Evolutionary conservation across 345 rosid species (phyloP).

Genomic region (Citrus inodora): DNA sequence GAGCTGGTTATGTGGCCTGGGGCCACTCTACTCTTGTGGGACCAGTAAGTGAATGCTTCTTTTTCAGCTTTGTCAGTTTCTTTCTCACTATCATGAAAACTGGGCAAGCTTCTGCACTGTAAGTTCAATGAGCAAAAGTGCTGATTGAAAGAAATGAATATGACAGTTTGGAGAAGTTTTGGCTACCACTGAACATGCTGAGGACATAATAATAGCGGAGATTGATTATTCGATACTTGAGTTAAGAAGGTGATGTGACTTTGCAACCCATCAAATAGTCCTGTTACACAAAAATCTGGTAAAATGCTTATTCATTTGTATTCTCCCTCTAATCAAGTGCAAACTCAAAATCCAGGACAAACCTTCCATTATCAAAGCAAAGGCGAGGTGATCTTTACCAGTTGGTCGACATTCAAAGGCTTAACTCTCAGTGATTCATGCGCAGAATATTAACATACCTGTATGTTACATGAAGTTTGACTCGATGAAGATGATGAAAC

Average conservation of each 20-base stretch:
- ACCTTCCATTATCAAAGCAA: conserved; percentile 59
- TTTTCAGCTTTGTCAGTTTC: not conserved
- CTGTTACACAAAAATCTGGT: not conserved
- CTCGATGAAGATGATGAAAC: not conserved
- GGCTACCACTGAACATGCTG: conserved; percentile 78
- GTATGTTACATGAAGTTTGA: not conserved
- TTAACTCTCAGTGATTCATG: conserved; percentile 13
- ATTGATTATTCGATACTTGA: conserved; percentile 79
- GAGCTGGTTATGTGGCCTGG: conserved; percentile 86
- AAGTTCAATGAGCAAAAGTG: not conserved
- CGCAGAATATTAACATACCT: not conserved
- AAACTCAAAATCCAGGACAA: conserved; percentile 41
- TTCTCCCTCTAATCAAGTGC: not conserved
- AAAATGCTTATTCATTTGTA: not conserved
- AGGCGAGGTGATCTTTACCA: conserved; percentile 55
- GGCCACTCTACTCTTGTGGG: conserved; percentile 96
- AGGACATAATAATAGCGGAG: conserved; percentile 73
- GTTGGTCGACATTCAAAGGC: conserved; percentile 48
- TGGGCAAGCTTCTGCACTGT: not conserved
- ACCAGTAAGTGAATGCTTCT: conserved; percentile 53
- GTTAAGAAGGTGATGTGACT: conserved; percentile 56
- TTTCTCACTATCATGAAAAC: too few species aligned
- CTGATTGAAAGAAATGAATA: not conserved
- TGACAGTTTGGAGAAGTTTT: conserved; percentile 88
- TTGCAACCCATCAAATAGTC: not conserved